Percentiles rank a stretch among this genome's conserved stretches.
phyloP scores from a whole-genome alignment of 352 stramenopile genomes.

The Phytophthora gonapodyides region DNA sequence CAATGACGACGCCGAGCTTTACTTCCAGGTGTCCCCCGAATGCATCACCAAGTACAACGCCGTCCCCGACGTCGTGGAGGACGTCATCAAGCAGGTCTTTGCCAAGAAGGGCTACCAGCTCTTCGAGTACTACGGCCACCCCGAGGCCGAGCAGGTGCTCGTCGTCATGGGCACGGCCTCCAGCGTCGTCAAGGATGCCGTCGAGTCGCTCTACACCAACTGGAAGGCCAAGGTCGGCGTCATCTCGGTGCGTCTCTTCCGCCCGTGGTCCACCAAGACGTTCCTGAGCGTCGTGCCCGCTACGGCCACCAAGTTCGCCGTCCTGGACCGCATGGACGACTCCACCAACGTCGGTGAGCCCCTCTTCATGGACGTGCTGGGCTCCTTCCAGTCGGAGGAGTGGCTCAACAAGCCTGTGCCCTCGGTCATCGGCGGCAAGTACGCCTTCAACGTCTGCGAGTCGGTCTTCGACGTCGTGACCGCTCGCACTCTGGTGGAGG shows the following conservation, averaged over 20 bases:
- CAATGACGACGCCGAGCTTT: slow-evolving; percentile 83
- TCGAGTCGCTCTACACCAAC: slow-evolving; percentile 86
- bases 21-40: slow-evolving; percentile 91
- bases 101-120: slow-evolving; percentile 85
- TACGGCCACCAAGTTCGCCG: slow-evolving; percentile 80
- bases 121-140: slow-evolving; percentile 92
- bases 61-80: slow-evolving; percentile 65
- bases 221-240: slow-evolving; percentile 86
- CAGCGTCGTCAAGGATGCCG: slow-evolving; percentile 86
- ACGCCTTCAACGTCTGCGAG: slow-evolving; percentile 67
- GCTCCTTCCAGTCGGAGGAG: slow-evolving; percentile 85
- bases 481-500: slow-evolving; percentile 71
- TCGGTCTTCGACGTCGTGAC: slow-evolving; percentile 88
- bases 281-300: slow-evolving; percentile 84
- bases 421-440: slow-evolving; percentile 82
- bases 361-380: slow-evolving; percentile 93
- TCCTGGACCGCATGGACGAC: slow-evolving; percentile 93
- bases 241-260: slow-evolving; percentile 91
- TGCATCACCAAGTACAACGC: slow-evolving; percentile 84
- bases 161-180: slow-evolving; percentile 92
- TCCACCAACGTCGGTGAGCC: slow-evolving; percentile 86
- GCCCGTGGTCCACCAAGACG: slow-evolving; percentile 79
- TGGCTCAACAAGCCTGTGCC: slow-evolving; percentile 61
- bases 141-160: slow-evolving; percentile 84
- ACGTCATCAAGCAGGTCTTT: slow-evolving; percentile 84